Evolutionary conservation across 257 asterid genomes (phyloP), one percentile per base, ranked within the genome.

Genomic region (Solanum sejunctum): DNA sequence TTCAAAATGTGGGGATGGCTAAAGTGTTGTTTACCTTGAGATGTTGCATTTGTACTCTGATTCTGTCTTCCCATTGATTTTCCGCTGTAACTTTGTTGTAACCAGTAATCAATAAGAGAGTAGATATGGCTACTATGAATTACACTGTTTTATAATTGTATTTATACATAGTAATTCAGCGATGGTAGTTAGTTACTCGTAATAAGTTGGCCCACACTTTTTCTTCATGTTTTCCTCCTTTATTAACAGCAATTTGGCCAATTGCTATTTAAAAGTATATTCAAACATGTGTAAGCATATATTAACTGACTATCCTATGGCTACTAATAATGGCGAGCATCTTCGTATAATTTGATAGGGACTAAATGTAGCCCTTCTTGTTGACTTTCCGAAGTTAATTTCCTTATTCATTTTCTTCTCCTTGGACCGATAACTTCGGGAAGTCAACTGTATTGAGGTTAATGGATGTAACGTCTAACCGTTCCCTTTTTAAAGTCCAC

Each of bases 1-100:
- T 57, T 58, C 41, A 88, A 72, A 11, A 51, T 28, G 51, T 88
- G 91, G 63, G 85, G 70, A 86, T 90, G 92, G 80, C 87, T 88
- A 60, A 88, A 88, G 58, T 90, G 92, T 54, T 88, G 75, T 77
- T 77, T 51, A 51, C 4, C 82, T 13, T 51, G 45, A 77, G 2
- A 1, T 51, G 16, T 3, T 0, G 21, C n/a, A 77, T 23, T 26
- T 77, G 23, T 21, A 77, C 23, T 54, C 23, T 3, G 1, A 1
- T 23, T 49, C n/a, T 26, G 43, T 77, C 82, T 77, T 77, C 82
- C 82, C 82, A 51, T 77, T 77, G 36, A 66, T 73, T 75, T 72
- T 26, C 11, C 17, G 1, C 16, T 7, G 82, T 77, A 49, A 77
- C 7, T 15, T 77, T 47, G 21, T 47, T 39, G 16, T 1, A 60